These are phyloP conservation scores for Dactylellina parvicollis DNA, from an alignment of 2,329 filamentous ascomycete species.

Conservation along the genomic window DNA sequence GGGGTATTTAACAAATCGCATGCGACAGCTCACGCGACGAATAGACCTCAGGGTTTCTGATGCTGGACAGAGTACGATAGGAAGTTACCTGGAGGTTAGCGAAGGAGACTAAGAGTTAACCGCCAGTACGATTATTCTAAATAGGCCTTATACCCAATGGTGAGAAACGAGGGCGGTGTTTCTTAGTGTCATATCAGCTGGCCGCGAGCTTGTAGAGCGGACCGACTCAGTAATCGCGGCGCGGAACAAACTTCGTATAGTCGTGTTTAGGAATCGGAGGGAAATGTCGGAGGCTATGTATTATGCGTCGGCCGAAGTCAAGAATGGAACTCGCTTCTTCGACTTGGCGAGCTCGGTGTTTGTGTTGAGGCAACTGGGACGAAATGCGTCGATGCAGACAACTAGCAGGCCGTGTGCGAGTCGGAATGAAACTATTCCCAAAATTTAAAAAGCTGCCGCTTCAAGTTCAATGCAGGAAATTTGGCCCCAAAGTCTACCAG, in stretches of 20 bases:
- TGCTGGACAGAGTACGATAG: conserved; percentile 3
- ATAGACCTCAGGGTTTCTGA: conserved; percentile 6
- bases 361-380: conserved; percentile 19
- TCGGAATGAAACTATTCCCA: conserved; percentile 45
- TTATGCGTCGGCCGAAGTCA: conserved; percentile 20
- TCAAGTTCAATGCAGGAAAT: conserved; percentile 20
- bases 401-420: conserved; percentile 8
- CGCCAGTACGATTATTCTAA: conserved; percentile 33
- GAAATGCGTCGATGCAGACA: conserved; percentile 7
- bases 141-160: background rate
- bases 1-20: background rate
- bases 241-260: conserved; percentile 4
- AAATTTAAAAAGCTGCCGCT: conserved; percentile 45
- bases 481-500: background rate
- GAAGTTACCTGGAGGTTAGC: conserved; percentile 7
- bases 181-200: conserved; percentile 6
- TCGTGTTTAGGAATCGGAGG: conserved; percentile 2
- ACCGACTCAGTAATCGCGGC: background rate
- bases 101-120: conserved; percentile 9
- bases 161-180: background rate
- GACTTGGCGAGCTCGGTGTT: background rate
- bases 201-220: background rate
- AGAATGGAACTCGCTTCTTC: background rate
- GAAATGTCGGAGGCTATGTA: background rate
- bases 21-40: conserved; percentile 23